Evolutionary conservation across 805 yeast species (phyloP).

Genomic region (Aciculoconidium aculeatum): DNA sequence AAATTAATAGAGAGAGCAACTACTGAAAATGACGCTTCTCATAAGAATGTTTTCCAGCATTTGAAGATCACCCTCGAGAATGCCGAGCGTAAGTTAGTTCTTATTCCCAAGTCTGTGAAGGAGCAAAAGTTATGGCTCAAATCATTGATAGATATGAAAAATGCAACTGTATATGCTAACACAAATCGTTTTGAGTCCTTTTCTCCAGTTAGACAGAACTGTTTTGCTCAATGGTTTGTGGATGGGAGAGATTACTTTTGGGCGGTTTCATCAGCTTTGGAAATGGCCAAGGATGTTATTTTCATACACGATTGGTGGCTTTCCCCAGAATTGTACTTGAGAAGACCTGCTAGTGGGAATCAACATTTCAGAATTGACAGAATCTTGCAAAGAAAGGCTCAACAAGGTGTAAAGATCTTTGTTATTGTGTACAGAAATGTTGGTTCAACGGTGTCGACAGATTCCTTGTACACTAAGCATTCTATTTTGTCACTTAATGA

Average conservation of each 20-base stretch:
- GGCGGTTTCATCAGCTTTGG: slow-evolving; percentile 90
- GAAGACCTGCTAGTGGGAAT: slow-evolving; percentile 93
- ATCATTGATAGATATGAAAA: slow-evolving; percentile 65
- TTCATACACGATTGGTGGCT: slow-evolving; percentile 99
- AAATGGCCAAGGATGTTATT: slow-evolving; percentile 88
- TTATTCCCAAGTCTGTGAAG: slow-evolving; percentile 61
- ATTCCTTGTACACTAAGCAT: slow-evolving; percentile 91
- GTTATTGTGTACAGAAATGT: slow-evolving; percentile 91
- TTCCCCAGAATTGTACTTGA: slow-evolving; percentile 84
- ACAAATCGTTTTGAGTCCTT: slow-evolving; percentile 77
- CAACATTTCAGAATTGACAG: slow-evolving; percentile 93
- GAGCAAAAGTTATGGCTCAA: slow-evolving; percentile 70
- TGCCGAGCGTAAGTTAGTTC: slow-evolving; percentile 69
- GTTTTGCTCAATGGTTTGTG: slow-evolving; percentile 94
- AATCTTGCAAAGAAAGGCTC: slow-evolving; percentile 80
- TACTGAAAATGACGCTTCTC: slow-evolving; percentile 15
- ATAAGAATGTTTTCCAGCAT: slow-evolving; percentile 48
- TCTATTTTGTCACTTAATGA: slow-evolving; percentile 76
- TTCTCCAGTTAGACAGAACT: slow-evolving; percentile 84
- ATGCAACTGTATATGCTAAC: slow-evolving; percentile 65
- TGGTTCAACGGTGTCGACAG: slow-evolving; percentile 88
- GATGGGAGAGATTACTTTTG: slow-evolving; percentile 96
- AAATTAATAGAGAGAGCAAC: slow-evolving; percentile 21
- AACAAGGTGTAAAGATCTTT: slow-evolving; percentile 90
- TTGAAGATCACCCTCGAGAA: slow-evolving; percentile 55